Percentiles rank a stretch among this genome's conserved stretches.
Conservation (phyloP, 2,329 filamentous ascomycete species). For the Penicillium sp. region DNA sequence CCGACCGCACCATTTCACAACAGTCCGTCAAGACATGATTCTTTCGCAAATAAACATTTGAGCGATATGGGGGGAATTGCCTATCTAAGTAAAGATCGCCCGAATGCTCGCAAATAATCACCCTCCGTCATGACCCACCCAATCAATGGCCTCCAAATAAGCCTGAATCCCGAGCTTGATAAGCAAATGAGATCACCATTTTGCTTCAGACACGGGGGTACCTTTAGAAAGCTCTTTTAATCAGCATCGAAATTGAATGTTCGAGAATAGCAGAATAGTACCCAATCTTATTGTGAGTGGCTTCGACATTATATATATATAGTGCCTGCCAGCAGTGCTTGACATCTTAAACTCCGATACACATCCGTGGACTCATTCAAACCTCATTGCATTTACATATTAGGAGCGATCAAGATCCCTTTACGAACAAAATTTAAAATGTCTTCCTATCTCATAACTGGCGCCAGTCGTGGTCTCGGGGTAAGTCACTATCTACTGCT, state of each 20-base stretch:
- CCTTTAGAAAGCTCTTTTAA: neutral
- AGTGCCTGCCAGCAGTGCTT: neutral
- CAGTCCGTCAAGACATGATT: too few species aligned
- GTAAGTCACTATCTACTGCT: neutral
- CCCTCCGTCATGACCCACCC: neutral
- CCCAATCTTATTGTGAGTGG: neutral
- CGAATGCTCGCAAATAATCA: neutral
- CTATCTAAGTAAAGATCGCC: neutral
- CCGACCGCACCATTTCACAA: too few species aligned
- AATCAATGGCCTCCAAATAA: neutral
- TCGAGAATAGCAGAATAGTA: neutral
- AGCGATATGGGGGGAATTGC: neutral
- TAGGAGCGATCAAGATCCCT: neutral
- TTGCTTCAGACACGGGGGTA: neutral
- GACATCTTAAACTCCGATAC: neutral
- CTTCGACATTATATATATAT: neutral
- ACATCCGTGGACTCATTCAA: too few species aligned
- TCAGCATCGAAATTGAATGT: neutral
- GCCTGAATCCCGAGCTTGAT: neutral
- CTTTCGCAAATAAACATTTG: too few species aligned
- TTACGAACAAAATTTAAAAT: neutral
- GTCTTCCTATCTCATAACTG: constrained; percentile 11
- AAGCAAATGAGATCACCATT: neutral
- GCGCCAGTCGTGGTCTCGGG: constrained; percentile 5
- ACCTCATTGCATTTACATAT: too few species aligned